A percentile compares a stretch with the other conserved stretches of the same genome.
phyloP scores from a whole-genome alignment of 352 stramenopile species.

The Halophytophthora batemanensis region DNA sequence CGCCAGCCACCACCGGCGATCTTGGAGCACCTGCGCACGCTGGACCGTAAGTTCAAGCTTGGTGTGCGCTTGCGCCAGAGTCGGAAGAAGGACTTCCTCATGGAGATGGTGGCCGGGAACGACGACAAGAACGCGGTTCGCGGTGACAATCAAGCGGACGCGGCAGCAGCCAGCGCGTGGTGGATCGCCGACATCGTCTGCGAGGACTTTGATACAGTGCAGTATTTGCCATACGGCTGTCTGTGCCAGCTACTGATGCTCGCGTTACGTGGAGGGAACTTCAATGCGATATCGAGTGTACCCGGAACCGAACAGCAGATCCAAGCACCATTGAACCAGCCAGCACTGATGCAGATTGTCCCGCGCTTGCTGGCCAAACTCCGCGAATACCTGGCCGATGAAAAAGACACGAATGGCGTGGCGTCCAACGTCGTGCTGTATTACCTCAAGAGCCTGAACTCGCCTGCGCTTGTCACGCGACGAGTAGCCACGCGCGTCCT shows the following conservation, averaged over 20 bases:
- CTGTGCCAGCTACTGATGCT: conserved; percentile 79
- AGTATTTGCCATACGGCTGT: conserved; percentile 76
- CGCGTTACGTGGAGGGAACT: conserved; percentile 28
- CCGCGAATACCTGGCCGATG: conserved; percentile 45
- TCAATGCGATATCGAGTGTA: conserved; percentile 1
- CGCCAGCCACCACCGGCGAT: conserved; percentile 68
- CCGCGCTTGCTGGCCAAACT: conserved; percentile 55
- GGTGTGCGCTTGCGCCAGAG: conserved; percentile 76
- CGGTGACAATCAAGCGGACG: conserved; percentile 7
- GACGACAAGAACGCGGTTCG: conserved; percentile 27
- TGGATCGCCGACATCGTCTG: conserved; percentile 89
- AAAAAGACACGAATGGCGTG: conserved; percentile 27
- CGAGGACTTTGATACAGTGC: conserved; percentile 76
- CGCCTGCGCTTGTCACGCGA: conserved; percentile 41
- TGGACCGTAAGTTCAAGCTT: conserved; percentile 76
- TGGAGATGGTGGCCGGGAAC: conserved; percentile 78
- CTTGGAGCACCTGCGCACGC: conserved; percentile 64
- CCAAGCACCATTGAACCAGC: conserved; percentile 27
- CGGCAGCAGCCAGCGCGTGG: conserved; percentile 39
- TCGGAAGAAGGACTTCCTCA: conserved; percentile 76
- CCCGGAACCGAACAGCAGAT: conserved; percentile 4
- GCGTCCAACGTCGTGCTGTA: conserved; percentile 61
- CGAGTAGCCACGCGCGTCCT: conserved; percentile 67
- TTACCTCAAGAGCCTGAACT: conserved; percentile 69
- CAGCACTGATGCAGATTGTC: conserved; percentile 43